Evolutionary conservation across 306 rosid species (phyloP), one percentile per base, ranked within the genome.

Genomic region (Cercis canadensis): DNA sequence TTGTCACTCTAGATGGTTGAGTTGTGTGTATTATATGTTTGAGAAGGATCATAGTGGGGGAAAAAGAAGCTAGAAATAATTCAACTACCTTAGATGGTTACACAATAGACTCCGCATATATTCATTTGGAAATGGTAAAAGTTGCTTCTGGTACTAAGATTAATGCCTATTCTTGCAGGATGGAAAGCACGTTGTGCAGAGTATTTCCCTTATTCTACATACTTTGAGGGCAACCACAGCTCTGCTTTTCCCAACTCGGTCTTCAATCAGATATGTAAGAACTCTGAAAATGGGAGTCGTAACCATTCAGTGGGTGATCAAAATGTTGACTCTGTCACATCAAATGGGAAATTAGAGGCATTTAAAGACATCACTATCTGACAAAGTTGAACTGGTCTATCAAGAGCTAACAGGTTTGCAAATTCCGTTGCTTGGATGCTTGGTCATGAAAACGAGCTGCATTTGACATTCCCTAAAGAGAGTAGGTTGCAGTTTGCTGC

Each of bases 131-230:
- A 79, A 70, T 31, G 69, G 11, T 51, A 18, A 73, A 46, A 37
- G 65, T 34, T 79, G 52, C 36, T 34, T 19, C 44, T 19, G 14
- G 64, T 60, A 34, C 63, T 51, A 46, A 34, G 58, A 24, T 62
- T 31, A 19, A 50, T 33, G 68, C 11, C 64, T 24, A 4, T 34
- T 16, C 43, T 66, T 83, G 81, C 83, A 94, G 99, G 97, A 81
- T 94, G 97, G 99, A 91, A 91, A 78, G 79, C 67, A 53, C 87
- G 84, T 7, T 94, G 99, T 75, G 80, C 88, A 0, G 91, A 85
- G 81, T 89, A 62, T 79, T 94, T 89, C 69, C 92, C 92, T 36
- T 91, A 82, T 83, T 89, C 97, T 41, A 84, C 88, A 2, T 89
- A 83, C 79, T 91, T 94, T 12, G 89, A 77, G 73, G 97, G 98